Evolutionary conservation across 2,329 filamentous ascomycete genomes (phyloP), one percentile per base, ranked within the genome.

Genomic region (Claviceps lovelessii): DNA sequence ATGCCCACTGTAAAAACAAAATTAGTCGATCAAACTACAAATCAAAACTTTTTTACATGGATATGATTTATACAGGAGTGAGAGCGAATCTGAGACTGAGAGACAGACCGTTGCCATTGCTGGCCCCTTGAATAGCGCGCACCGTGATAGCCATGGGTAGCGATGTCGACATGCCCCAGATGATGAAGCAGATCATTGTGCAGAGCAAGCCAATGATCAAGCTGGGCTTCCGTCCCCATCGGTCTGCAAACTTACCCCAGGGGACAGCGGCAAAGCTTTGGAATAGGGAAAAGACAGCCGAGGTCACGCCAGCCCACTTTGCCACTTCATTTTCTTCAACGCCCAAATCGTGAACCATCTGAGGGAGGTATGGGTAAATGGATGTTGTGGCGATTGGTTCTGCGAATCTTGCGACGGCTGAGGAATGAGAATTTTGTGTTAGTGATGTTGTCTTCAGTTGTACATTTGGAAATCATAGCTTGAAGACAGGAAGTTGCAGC

Each of bases 161-260:
- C 59, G 77, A 88, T 4, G 78, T 85, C 0, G 89, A 89, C 69
- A 95, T 82, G 7, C 93, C 91, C 80, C 90, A 96, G 28, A 89
- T 60, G 23, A 96, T 62, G 61, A 86, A 90, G 45, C 85, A 85
- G 0, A 84, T 65, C 87, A 96, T 94, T 48, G 90, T 95, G 61
- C 80, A 86, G 42, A 83, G 67, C 19, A 93, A 73, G 0, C 87
- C 89, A 8, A 77, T 64, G 15, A 97, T 74, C 56, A 97, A 88
- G 44, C 85, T 79, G 0, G 85, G 86, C 65, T 95, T 96, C 55
- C 91, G 81, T 23, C 91, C 93, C 58, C 87, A 81, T 47, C 70
- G 73, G 67, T 97, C 93, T 0, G 89, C 88, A 2, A 84, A 78
- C 59, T 82, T 78, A 6, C 89, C 85, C 87, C 88, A 91, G 1